A percentile compares a stretch with the other conserved stretches of the same genome.
These are phyloP conservation scores for Neofusicoccum umdonicola DNA, from an alignment of 2,329 filamentous ascomycete species.

Conservation along the genomic window DNA sequence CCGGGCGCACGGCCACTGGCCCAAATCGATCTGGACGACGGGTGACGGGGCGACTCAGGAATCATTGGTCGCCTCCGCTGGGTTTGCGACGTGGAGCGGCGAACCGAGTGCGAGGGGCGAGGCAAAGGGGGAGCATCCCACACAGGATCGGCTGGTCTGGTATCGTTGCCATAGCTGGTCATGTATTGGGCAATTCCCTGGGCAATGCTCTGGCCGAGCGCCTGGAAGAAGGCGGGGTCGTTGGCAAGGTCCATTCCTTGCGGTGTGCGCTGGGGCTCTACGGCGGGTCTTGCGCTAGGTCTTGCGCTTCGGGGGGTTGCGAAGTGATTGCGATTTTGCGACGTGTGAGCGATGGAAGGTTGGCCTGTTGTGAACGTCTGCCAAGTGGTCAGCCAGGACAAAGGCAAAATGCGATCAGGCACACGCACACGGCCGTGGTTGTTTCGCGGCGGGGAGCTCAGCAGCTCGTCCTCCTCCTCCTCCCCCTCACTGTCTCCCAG, in stretches of 20 bases:
- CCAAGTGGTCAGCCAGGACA: background rate
- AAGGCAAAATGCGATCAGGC: background rate
- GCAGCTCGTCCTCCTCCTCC: constrained; percentile 14
- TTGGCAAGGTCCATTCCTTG: background rate
- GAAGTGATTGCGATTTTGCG: background rate
- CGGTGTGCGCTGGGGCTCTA: background rate
- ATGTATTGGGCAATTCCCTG: constrained; percentile 33
- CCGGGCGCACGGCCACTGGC: background rate
- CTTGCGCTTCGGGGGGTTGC: background rate
- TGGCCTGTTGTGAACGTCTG: background rate
- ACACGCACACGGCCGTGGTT: background rate
- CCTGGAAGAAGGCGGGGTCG: constrained; percentile 25
- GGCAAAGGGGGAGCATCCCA: constrained; percentile 12
- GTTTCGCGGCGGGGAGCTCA: background rate
- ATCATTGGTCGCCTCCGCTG: background rate
- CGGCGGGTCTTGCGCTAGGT: background rate
- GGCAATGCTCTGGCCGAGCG: constrained; percentile 34
- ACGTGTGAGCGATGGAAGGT: background rate
- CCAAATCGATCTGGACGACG: background rate
- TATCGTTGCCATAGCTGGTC: background rate
- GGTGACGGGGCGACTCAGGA: background rate
- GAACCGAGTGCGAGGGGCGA: background rate
- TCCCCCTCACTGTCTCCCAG: background rate
- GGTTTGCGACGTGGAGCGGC: background rate
- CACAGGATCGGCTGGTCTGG: background rate